phyloP scores from a whole-genome alignment of 2,329 filamentous ascomycete species.

The Fusarium kyushuense region DNA sequence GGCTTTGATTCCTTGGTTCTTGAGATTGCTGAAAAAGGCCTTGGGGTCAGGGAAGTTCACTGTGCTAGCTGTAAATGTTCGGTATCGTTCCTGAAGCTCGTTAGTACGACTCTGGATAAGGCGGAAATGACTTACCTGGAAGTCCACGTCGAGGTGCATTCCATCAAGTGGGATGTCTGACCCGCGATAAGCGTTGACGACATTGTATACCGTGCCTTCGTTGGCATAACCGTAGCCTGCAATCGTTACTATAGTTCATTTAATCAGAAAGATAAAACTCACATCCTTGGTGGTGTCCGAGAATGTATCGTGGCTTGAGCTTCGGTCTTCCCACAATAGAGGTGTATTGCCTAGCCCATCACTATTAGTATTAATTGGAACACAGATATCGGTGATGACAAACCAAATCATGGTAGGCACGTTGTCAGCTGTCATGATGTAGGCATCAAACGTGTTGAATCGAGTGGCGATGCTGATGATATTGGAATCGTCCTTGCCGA shows the following conservation, averaged over 20 bases:
- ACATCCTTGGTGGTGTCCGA: slow-evolving; percentile 5
- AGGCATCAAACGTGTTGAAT: slow-evolving; percentile 3
- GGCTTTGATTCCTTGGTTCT: neutral
- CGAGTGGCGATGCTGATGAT: slow-evolving; percentile 4
- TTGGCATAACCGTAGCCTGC: slow-evolving; percentile 3
- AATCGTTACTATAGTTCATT: neutral
- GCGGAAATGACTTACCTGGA: neutral
- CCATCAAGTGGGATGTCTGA: neutral
- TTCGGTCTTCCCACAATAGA: slow-evolving; percentile 8
- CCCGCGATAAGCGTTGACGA: neutral
- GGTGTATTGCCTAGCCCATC: neutral
- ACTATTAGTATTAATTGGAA: neutral
- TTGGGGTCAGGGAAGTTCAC: neutral
- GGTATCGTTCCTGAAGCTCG: neutral
- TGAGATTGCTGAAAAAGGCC: neutral
- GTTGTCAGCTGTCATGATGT: neutral
- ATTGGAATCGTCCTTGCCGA: slow-evolving; percentile 3
- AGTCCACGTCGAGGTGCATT: slow-evolving; percentile 6
- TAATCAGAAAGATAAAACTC: rapidly evolving
- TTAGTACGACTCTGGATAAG: rapidly evolving
- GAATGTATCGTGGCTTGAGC: slow-evolving; percentile 9
- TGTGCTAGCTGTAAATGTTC: neutral
- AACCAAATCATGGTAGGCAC: slow-evolving; percentile 3
- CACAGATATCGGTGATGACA: rapidly evolving
- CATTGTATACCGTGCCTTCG: neutral